These are phyloP conservation scores for Adiantum capillusveneris DNA, from an alignment of 75 land plant genomes.

Conservation along the genomic window DNA sequence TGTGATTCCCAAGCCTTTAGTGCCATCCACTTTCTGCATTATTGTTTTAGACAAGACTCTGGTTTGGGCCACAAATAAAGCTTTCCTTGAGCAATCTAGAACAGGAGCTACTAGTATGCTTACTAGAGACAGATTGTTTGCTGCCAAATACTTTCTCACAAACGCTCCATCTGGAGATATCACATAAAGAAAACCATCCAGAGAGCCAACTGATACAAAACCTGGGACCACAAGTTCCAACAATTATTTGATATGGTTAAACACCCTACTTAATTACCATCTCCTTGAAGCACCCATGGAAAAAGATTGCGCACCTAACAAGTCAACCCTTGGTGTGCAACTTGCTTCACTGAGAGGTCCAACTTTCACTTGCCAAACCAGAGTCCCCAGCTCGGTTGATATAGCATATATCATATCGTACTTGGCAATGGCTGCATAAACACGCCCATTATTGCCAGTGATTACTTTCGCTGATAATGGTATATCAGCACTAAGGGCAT, in stretches of 20 bases:
- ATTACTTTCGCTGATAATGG: conserved; percentile 15
- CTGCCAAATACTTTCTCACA: conserved; percentile 25
- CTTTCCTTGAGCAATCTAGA: conserved; percentile 47
- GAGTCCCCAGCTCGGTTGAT: conserved; percentile 32
- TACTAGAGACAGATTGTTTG: conserved; percentile 14
- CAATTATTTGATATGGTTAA: too few relatives aligned
- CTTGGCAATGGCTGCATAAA: conserved; percentile 36
- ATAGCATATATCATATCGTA: conserved; percentile 29
- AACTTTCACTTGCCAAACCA: conserved; percentile 38
- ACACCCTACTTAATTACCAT: too few relatives aligned
- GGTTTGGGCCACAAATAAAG: conserved; percentile 38
- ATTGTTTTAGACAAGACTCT: conserved; percentile 29
- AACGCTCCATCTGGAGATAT: conserved; percentile 44
- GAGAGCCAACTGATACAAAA: conserved; percentile 51
- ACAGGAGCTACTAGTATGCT: conserved; percentile 37
- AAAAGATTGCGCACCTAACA: conserved; percentile 22
- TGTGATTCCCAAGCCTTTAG: conserved; percentile 28
- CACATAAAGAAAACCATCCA: conserved; percentile 54
- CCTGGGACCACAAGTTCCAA: too few relatives aligned
- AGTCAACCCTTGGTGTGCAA: conserved; percentile 31
- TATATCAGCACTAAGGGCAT: conserved; percentile 40
- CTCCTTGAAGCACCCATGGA: too few relatives aligned
- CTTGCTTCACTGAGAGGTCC: conserved; percentile 39
- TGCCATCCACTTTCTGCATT: conserved; percentile 10
- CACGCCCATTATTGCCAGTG: conserved; percentile 49